Percentiles rank a stretch among this genome's conserved stretches.
These are phyloP conservation scores for Fusarium staphyleae DNA, from an alignment of 2,329 filamentous ascomycete genomes.

Conservation along the genomic window DNA sequence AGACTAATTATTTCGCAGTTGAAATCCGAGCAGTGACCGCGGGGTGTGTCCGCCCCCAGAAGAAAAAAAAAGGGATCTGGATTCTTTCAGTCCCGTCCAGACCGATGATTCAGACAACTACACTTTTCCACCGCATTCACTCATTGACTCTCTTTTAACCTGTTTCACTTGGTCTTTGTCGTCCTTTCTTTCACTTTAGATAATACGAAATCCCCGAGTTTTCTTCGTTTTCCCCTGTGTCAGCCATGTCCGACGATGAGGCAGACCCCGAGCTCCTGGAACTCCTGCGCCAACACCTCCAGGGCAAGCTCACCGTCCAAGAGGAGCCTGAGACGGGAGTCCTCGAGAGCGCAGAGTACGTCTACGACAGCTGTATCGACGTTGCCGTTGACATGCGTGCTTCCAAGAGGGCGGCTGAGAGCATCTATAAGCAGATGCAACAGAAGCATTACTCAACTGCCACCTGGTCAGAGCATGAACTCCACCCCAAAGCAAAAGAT, in stretches of 20 bases:
- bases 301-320: slow-evolving; percentile 62
- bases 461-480: slow-evolving; percentile 85
- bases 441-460: slow-evolving; percentile 82
- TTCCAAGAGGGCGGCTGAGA: slow-evolving; percentile 81
- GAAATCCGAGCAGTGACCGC: slow-evolving; percentile 9
- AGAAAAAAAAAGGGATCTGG: slow-evolving; percentile 28
- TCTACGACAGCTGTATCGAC: slow-evolving; percentile 92
- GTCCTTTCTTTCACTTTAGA: not conserved
- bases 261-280: slow-evolving; percentile 86
- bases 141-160: slow-evolving; percentile 13
- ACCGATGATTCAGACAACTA: slow-evolving; percentile 33
- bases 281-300: slow-evolving; percentile 81
- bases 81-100: slow-evolving; percentile 21
- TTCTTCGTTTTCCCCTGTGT: not conserved
- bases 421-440: slow-evolving; percentile 83
- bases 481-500: slow-evolving; percentile 86
- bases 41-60: slow-evolving; percentile 12
- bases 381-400: slow-evolving; percentile 85
- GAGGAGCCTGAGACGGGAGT: slow-evolving; percentile 80
- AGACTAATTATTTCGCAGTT: not conserved
- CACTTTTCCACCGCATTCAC: slow-evolving; percentile 18
- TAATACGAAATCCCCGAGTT: not conserved
- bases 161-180: not conserved
- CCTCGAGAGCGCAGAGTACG: slow-evolving; percentile 80
- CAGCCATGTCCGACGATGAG: slow-evolving; percentile 86